Evolutionary conservation across 1,139 yeast genomes (phyloP), one percentile per base, ranked within the genome.

Genomic region (Saccharomyces uvarum): DNA sequence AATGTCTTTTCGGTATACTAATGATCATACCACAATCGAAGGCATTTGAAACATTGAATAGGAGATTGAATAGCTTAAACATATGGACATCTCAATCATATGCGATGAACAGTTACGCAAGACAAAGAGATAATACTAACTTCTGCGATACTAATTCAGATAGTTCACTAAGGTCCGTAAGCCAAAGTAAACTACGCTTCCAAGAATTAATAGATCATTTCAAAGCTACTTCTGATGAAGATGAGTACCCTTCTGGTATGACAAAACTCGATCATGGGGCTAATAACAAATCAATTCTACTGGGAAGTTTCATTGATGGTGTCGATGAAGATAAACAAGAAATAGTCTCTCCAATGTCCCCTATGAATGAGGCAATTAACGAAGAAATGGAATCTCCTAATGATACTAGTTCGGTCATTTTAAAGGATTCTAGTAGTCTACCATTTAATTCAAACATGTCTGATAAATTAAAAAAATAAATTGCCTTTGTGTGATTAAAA

Each of bases 21-120:
- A 95, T 95, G 99, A 78, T 95, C 4, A 73, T 95, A 53, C 99
- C 99, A 0, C 99, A 95, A 68, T 88, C 97, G 0, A 81, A 89
- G n/a, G 96, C 99, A 0, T 95, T 89, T 70, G 83, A 81, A 24
- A 83, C 88, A 0, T 76, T 95, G 59, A 85, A 86, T 59, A 88
- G 86, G 66, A 77, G 99, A 57, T 76, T 93, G 53, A 80, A 65
- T 52, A 71, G 74, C 59, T 72, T 72, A 2, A 70, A 68, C 49
- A 59, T 63, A 26, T 61, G 68, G 61, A 61, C 62, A 2, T 58
- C 65, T 32, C 68, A 62, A 49, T 32, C 54, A 6, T 56, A 54
- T 16, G 49, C 53, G 19, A 32, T 51, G 19, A 51, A 47, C 59
- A 8, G 58, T 56, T 27, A 51, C 54, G 13, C 51, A 54, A 47